Evolutionary conservation across 257 asterid genomes (phyloP).

Genomic region (Solanum peruvianum): DNA sequence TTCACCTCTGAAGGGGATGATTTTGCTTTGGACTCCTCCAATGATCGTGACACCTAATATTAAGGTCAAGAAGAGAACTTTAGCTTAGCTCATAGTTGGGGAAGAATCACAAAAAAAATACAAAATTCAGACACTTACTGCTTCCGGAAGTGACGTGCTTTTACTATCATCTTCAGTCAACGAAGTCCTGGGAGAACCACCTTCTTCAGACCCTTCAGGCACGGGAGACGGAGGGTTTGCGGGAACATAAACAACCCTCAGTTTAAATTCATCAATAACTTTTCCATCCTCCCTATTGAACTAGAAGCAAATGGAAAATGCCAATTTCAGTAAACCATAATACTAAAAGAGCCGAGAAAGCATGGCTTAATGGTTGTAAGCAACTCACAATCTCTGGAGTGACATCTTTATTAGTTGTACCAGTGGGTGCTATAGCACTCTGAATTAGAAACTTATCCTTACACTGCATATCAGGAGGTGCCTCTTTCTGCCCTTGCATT

Average conservation of each 20-base stretch:
- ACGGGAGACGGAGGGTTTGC: conserved; percentile 95
- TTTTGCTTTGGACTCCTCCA: conserved; percentile 34
- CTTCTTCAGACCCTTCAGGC: conserved; percentile 93
- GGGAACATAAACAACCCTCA: conserved; percentile 72
- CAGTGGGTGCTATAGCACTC: conserved; percentile 65
- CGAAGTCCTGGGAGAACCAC: conserved; percentile 54
- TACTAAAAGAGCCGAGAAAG: background rate
- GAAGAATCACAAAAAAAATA: background rate
- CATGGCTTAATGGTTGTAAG: background rate
- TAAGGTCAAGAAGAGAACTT: background rate
- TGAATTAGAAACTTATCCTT: conserved; percentile 80
- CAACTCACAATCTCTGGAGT: conserved; percentile 56
- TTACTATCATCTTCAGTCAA: conserved; percentile 47
- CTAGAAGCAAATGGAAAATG: conserved; percentile 17
- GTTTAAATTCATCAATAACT: conserved; percentile 52
- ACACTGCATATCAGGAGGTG: conserved; percentile 74
- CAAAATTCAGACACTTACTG: conserved; percentile 31
- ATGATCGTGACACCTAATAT: conserved; percentile 36
- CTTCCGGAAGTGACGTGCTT: conserved; percentile 31
- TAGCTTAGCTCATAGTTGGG: background rate
- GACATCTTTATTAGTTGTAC: conserved; percentile 47
- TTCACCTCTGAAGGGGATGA: conserved; percentile 41
- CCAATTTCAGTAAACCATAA: background rate
- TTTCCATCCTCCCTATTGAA: conserved; percentile 55
- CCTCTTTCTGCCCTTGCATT: conserved; percentile 78